phyloP scores from a whole-genome alignment of 148 eudicot species.

The Camellia sinensis region DNA sequence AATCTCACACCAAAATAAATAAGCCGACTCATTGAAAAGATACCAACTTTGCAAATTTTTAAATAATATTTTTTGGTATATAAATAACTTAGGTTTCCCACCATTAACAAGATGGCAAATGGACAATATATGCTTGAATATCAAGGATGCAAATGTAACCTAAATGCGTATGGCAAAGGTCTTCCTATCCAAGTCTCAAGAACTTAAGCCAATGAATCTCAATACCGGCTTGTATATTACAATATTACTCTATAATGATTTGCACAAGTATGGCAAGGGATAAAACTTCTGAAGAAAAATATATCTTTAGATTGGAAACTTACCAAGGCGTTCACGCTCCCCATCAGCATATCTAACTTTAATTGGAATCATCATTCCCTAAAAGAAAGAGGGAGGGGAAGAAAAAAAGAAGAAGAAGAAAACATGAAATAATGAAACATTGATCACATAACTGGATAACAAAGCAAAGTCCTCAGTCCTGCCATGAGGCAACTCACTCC shows the following conservation, averaged over 20 bases:
- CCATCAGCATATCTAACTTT: constrained; percentile 79
- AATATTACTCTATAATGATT: neutral
- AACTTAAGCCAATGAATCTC: neutral
- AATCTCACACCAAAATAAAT: too few relatives aligned
- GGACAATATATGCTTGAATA: too few relatives aligned
- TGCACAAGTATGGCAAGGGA: neutral
- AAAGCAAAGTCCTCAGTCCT: neutral
- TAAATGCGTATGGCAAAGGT: too few relatives aligned
- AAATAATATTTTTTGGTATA: too few relatives aligned
- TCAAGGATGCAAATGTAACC: too few relatives aligned
- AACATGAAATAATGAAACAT: constrained; percentile 2
- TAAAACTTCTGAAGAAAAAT: neutral
- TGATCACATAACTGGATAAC: neutral
- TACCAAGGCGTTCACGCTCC: constrained; percentile 76
- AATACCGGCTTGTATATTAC: neutral
- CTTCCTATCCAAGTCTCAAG: neutral
- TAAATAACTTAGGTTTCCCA: too few relatives aligned
- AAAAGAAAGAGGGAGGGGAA: constrained; percentile 5
- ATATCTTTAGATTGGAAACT: constrained; percentile 9
- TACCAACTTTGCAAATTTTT: too few relatives aligned
- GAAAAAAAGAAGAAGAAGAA: neutral
- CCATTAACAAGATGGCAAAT: too few relatives aligned
- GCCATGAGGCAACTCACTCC: constrained; percentile 52
- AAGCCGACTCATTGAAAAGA: too few relatives aligned
- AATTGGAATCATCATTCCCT: constrained; percentile 51